These are phyloP conservation scores for Panicum miliaceum DNA, from an alignment of 176 grass and related monocot species.

Conservation along the genomic window DNA sequence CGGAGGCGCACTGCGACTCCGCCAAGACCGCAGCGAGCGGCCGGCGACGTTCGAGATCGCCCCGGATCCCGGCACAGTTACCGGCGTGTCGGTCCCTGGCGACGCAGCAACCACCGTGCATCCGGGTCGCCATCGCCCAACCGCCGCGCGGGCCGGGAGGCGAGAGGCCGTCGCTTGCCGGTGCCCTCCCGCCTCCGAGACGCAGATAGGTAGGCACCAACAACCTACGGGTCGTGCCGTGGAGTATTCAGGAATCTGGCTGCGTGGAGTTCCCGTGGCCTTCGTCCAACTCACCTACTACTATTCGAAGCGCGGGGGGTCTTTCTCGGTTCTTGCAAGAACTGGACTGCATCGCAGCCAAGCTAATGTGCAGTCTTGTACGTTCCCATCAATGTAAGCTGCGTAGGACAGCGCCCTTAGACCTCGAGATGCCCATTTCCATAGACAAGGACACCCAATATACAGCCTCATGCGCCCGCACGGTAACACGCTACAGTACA, in stretches of 20 bases:
- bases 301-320: too few relatives aligned
- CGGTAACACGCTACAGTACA: too few relatives aligned
- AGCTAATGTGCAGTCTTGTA: neutral
- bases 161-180: constrained; percentile 5
- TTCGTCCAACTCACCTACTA: neutral
- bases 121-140: constrained; percentile 46
- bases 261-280: neutral
- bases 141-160: constrained; percentile 2
- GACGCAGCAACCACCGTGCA: constrained; percentile 44
- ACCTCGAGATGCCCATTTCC: neutral
- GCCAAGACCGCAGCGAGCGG: neutral
- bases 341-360: neutral
- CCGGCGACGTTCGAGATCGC: neutral
- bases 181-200: constrained; percentile 34
- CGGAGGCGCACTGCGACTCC: neutral
- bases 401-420: neutral
- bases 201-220: constrained; percentile 2
- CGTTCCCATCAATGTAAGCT: neutral
- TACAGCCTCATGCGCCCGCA: too few relatives aligned
- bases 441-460: neutral
- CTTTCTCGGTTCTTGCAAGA: neutral
- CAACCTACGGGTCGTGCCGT: constrained; percentile 20
- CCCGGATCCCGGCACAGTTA: constrained; percentile 35
- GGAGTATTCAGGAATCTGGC: neutral
- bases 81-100: constrained; percentile 34